A percentile compares a stretch with the other conserved stretches of the same genome.
Conservation (phyloP, 2,329 filamentous ascomycete species). For the Fusarium staphyleae region DNA sequence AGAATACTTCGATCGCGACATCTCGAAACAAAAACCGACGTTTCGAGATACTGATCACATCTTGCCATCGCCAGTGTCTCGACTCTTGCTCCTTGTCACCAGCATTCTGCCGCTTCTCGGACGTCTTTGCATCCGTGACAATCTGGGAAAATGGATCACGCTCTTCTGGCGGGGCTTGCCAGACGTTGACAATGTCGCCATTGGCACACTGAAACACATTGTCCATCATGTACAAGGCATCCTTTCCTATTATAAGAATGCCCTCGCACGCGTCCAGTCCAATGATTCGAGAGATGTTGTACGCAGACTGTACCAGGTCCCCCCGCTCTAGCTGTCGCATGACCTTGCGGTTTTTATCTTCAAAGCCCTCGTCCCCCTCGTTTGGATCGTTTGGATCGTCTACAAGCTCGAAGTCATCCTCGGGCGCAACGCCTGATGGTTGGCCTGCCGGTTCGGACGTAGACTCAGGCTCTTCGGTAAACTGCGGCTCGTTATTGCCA, state of each 20-base stretch:
- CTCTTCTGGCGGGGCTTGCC: constrained; percentile 90
- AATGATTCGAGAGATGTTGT: constrained; percentile 93
- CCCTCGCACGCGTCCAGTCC: constrained; percentile 94
- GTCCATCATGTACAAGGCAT: constrained; percentile 92
- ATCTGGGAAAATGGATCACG: constrained; percentile 95
- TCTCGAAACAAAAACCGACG: constrained; percentile 94
- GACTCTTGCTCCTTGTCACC: constrained; percentile 75
- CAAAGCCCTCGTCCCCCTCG: constrained; percentile 77
- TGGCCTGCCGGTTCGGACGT: constrained; percentile 27
- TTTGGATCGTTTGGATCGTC: constrained; percentile 88
- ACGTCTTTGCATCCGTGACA: constrained; percentile 72
- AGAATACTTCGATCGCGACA: constrained; percentile 96
- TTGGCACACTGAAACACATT: constrained; percentile 95
- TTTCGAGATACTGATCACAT: constrained; percentile 95
- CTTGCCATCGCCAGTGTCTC: constrained; percentile 90
- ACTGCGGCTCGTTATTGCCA: constrained; percentile 28
- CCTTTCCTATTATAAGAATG: constrained; percentile 90
- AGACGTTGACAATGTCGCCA: constrained; percentile 95
- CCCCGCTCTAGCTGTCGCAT: constrained; percentile 92
- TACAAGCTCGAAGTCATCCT: constrained; percentile 95
- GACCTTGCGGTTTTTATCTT: constrained; percentile 98
- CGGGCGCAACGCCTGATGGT: constrained; percentile 52
- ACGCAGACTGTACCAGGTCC: constrained; percentile 91
- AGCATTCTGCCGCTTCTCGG: constrained; percentile 67
- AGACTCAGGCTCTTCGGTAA: constrained; percentile 38